Conservation (phyloP, 1,284 basidiomycete genomes). For the Tilletiopsis washingtonensis region DNA sequence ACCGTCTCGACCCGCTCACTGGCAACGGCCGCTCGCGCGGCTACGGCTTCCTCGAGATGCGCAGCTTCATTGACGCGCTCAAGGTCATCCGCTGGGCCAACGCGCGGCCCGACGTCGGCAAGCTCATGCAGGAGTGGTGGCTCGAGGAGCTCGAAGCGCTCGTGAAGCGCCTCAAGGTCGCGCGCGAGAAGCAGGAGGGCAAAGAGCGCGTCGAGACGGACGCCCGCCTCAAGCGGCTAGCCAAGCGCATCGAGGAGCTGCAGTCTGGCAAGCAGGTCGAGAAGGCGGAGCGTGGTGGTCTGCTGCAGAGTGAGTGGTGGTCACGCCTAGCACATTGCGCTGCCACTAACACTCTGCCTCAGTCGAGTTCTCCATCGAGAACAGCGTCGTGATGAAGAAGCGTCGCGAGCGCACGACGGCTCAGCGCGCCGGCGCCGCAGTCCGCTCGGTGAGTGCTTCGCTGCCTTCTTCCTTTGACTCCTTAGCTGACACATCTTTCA, state of each 20-base stretch:
- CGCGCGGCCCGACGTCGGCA: conserved; percentile 57
- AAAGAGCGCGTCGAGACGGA: conserved; percentile 17
- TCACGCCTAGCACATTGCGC: too few species aligned
- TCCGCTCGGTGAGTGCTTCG: too few species aligned
- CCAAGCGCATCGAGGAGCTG: conserved; percentile 22
- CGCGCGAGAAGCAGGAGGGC: conserved; percentile 12
- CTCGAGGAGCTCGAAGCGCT: conserved; percentile 30
- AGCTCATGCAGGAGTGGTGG: conserved; percentile 34
- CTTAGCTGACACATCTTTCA: too few species aligned
- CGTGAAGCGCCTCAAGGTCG: conserved; percentile 17
- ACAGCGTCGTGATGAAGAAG: conserved; percentile 36
- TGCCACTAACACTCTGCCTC: too few species aligned
- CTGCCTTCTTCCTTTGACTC: too few species aligned
- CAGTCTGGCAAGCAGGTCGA: conserved; percentile 11
- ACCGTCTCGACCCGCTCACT: conserved; percentile 77
- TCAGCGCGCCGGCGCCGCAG: too few species aligned
- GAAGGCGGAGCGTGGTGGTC: conserved; percentile 35
- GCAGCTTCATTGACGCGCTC: conserved; percentile 76
- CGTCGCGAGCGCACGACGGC: conserved; percentile 20
- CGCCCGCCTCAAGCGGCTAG: conserved; percentile 26
- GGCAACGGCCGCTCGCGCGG: conserved; percentile 80
- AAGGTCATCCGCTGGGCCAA: conserved; percentile 89
- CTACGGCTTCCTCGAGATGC: conserved; percentile 92
- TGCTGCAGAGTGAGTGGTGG: too few species aligned
- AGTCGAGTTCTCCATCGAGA: conserved; percentile 45